These are phyloP conservation scores for Hyphochytrium catenoides DNA, from an alignment of 352 stramenopile genomes.

Conservation along the genomic window DNA sequence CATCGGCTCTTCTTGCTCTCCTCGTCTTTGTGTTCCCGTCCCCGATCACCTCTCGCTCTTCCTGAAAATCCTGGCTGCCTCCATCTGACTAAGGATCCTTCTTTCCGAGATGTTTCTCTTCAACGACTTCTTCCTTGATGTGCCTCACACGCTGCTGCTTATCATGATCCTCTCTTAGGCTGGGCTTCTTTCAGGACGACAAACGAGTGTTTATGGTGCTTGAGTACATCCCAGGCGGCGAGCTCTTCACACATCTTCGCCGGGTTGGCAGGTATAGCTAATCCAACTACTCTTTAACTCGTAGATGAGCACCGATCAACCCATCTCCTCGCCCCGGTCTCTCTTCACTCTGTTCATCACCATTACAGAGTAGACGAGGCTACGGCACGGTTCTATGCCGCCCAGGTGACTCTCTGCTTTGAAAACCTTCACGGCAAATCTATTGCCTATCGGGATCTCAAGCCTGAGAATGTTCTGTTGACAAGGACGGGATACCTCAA, in stretches of 20 bases:
- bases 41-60: too few species aligned
- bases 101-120: neutral
- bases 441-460: constrained; percentile 78
- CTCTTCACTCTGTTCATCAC: too few species aligned
- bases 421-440: constrained; percentile 64
- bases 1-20: too few species aligned
- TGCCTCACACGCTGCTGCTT: too few species aligned
- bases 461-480: constrained; percentile 78
- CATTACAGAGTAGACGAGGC: constrained; percentile 47
- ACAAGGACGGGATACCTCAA: constrained; percentile 66
- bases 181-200: constrained; percentile 67
- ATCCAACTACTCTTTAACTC: too few species aligned
- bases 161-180: too few species aligned
- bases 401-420: constrained; percentile 61
- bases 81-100: constrained; percentile 2
- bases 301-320: too few species aligned
- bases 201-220: constrained; percentile 63
- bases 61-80: too few species aligned
- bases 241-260: constrained; percentile 72
- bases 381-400: constrained; percentile 62
- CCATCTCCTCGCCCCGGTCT: too few species aligned
- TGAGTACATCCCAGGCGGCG: constrained; percentile 72
- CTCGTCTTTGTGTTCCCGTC: too few species aligned
- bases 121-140: neutral
- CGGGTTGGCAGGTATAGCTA: too few species aligned